These are phyloP conservation scores for Chlorokybus atmophyticus DNA, from an alignment of 139 green algal genomes.

Conservation along the genomic window DNA sequence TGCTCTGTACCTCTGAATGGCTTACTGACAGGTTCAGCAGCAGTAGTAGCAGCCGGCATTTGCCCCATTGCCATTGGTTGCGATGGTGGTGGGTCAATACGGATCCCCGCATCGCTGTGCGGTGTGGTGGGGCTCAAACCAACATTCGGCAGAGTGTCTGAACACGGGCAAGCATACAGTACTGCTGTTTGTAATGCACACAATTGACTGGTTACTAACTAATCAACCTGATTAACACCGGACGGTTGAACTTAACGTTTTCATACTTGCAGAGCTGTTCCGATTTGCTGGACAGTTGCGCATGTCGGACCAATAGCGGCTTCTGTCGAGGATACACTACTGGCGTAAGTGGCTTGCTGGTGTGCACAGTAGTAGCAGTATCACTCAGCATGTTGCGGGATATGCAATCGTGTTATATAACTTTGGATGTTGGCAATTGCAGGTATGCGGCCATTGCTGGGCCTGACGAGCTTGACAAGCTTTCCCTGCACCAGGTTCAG, in stretches of 20 bases:
- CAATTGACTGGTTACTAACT: neutral
- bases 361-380: no score
- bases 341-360: neutral
- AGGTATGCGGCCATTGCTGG: slow-evolving; percentile 3
- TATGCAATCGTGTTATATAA: no score
- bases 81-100: neutral
- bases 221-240: no score
- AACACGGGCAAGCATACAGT: neutral
- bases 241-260: no score
- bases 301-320: neutral
- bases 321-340: neutral
- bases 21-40: slow-evolving; percentile 53
- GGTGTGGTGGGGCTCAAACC: slow-evolving; percentile 3
- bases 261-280: no score
- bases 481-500: neutral
- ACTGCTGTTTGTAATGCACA: neutral
- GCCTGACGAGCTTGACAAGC: neutral
- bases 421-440: no score
- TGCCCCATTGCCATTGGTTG: slow-evolving; percentile 52
- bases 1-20: no score
- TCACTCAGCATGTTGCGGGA: no score
- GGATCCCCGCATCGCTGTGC: slow-evolving; percentile 4
- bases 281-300: no score
- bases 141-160: neutral
- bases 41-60: slow-evolving; percentile 51